Evolutionary conservation across 106 monocot species (phyloP).

Genomic region (Posidonia australis): DNA sequence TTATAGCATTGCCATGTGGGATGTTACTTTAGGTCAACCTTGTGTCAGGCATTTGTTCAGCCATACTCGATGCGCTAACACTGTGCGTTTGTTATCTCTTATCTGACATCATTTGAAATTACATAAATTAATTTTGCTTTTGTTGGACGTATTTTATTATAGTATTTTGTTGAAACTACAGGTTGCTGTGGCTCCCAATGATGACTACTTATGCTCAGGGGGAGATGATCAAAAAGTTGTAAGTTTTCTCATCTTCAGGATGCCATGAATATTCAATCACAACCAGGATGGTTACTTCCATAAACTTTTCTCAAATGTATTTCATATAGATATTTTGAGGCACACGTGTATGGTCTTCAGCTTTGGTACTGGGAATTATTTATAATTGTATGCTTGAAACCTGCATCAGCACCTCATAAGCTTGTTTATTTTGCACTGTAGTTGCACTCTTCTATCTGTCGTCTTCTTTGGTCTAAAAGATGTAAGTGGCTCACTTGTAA

Average conservation of each 20-base stretch:
- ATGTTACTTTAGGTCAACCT: constrained; percentile 65
- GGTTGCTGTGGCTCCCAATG: constrained; percentile 74
- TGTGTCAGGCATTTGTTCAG: constrained; percentile 52
- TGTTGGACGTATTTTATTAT: neutral
- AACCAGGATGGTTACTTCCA: too few species aligned
- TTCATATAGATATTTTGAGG: neutral
- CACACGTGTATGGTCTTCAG: neutral
- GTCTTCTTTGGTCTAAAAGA: too few species aligned
- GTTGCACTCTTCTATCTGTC: too few species aligned
- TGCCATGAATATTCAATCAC: neutral
- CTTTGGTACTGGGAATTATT: neutral
- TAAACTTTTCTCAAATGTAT: neutral
- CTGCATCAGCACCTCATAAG: too few species aligned
- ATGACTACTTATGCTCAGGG: constrained; percentile 70
- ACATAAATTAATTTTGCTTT: too few species aligned
- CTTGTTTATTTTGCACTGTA: too few species aligned
- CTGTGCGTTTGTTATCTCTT: constrained; percentile 23
- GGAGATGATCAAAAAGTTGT: constrained; percentile 94
- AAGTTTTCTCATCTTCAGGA: constrained; percentile 18
- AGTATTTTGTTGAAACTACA: constrained; percentile 10
- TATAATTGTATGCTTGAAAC: too few species aligned
- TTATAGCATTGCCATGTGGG: constrained; percentile 81
- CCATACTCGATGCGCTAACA: constrained; percentile 57
- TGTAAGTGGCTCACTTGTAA: too few species aligned
- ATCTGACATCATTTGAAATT: neutral